Evolutionary conservation across 2,329 filamentous ascomycete genomes (phyloP), one percentile per base, ranked within the genome.

Genomic region (Malbranchea zuffiana): DNA sequence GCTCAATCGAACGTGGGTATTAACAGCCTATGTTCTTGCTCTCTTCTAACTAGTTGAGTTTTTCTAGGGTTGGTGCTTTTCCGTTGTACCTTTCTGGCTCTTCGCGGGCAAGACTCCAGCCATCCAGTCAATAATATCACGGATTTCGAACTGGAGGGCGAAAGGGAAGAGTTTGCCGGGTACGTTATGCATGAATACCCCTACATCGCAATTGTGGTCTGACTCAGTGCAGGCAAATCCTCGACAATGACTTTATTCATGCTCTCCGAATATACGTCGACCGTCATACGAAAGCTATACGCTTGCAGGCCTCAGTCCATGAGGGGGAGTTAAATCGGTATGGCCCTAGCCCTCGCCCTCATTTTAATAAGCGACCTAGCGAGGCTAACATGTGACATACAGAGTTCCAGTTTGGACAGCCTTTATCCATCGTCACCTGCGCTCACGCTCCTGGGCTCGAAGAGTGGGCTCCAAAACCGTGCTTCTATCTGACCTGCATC

Each of bases 321-420:
- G 59, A 65, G 17, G 72, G 74, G 1, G 62, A 65, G 1, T 62
- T 69, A 54, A 65, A 67, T 44, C 60, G 63, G 63, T 66, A 55
- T 44, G 50, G n/a, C 4, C 1, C 11, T 20, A 4, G 12, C 34
- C 6, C 11, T n/a, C 16, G 21, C 7, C 16, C 6, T 27, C n/a
- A 27, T 15, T 20, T 30, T 19, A 7, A 12, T 30, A 31, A 23
- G 13, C 25, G 28, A 17, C 18, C 4, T 24, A n/a, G 5, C 6
- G 36, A 11, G 13, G 15, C 32, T 40, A n/a, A 40, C 30, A 2
- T 25, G 3, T 6, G 7, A 12, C 15, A 2, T 12, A 12, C 32
- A 67, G 65, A 13, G 68, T 71, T 2, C 74, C 74, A 0, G 68
- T 78, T 38, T 78, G 74, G 74, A 78, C 72, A 2, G 69, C 69